phyloP scores from a whole-genome alignment of 208 protist species.

The Naegleria lovaniensis region DNA sequence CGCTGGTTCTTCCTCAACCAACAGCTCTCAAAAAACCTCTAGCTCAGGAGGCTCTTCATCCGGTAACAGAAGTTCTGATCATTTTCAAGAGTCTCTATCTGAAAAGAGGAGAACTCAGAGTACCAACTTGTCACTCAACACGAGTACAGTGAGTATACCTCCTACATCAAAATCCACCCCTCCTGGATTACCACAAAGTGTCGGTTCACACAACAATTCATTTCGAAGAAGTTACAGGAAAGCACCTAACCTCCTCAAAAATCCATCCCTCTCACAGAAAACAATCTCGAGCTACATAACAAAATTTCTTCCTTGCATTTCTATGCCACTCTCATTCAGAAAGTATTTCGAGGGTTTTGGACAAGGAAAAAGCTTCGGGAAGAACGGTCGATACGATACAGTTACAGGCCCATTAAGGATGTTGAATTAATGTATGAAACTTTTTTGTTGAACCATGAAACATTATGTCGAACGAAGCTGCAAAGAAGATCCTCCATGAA shows the following conservation, averaged over 20 bases:
- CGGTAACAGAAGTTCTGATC: neutral
- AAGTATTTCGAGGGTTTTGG: neutral
- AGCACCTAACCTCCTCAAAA: neutral
- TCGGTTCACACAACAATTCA: neutral
- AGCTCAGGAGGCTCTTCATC: neutral
- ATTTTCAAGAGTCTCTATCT: neutral
- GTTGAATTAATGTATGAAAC: neutral
- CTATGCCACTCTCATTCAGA: neutral
- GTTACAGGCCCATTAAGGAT: neutral
- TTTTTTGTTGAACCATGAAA: neutral
- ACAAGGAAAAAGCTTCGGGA: neutral
- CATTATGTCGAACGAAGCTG: neutral
- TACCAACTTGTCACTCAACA: neutral
- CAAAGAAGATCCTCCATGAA: neutral
- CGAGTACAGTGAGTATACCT: neutral
- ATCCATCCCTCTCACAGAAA: neutral
- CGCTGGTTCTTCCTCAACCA: neutral
- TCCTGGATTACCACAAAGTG: too few species aligned
- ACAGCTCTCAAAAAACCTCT: neutral
- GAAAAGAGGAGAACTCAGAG: too few species aligned
- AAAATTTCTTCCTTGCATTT: neutral
- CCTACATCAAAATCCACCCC: neutral
- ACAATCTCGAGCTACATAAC: neutral
- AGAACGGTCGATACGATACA: neutral
- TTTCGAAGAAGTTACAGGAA: neutral